Base-by-base conservation (phyloP, 257 asterid species). In the Cinchona pubescens region DNA sequence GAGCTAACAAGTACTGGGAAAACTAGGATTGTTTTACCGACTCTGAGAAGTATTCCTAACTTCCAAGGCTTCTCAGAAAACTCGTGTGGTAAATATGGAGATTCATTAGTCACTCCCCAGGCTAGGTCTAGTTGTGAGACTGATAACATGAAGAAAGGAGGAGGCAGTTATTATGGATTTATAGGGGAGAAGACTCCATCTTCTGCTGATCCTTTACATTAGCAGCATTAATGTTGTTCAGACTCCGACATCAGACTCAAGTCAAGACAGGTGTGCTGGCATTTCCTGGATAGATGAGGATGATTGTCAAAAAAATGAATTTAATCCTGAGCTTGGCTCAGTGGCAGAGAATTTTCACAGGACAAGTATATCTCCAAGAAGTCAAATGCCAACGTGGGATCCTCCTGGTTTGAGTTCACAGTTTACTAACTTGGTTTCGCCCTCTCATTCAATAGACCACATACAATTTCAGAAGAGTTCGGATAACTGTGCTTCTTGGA, bases 161-260 rank as follows among this genome's bases (percentile, higher is more conserved):
- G 62, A 5, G 66, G 43, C 71, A 74, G 49, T 32, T 67, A 71
- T 5, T 46, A 34, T 37, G 72, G 56, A 75, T 34, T 53, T 19
- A 40, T 75, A 56, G 87, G 80, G 53, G 85, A 75, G 63, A 64
- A 51, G 56, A 80, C 85, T 75, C 85, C 80, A n/a, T 43, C 73
- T 34, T 87, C 87, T 4, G 35, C 37, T 7, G 81, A 70, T 76
- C 84, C 87, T 37, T 80, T 86, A 66, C n/a, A n/a, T n/a, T n/a
- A 84, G 83, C 76, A 75, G 86, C 83, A 87, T 88, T 32, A 91
- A 91, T 75, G 79, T 87, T 69, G 84, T 88, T 56, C 90, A 86
- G 82, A 93, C 96, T n/a, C 98, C 91, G 46, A 83, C 81, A 49
- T 87, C 97, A 5, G 87, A 74, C 71, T 83, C 79, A 25, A 79